These are phyloP conservation scores for Hypericum androsaemum DNA, from an alignment of 345 rosid species.

Conservation along the genomic window DNA sequence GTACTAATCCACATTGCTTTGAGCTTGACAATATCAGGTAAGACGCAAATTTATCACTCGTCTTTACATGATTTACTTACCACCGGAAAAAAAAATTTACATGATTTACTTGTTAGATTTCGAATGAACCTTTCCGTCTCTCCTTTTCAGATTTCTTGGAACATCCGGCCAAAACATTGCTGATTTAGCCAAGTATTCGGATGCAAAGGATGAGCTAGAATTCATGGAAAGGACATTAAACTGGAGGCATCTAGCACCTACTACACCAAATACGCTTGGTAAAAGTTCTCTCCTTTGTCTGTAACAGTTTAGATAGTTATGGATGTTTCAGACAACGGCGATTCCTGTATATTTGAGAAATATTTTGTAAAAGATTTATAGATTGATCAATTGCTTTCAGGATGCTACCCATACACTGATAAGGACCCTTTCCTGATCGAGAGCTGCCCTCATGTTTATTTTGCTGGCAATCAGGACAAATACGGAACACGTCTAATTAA, in stretches of 20 bases:
- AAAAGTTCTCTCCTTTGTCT: slow-evolving; percentile 4
- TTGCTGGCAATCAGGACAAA: slow-evolving; percentile 73
- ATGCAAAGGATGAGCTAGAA: slow-evolving; percentile 68
- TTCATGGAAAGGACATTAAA: slow-evolving; percentile 82
- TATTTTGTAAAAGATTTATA: slow-evolving; percentile 10
- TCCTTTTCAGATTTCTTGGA: slow-evolving; percentile 72
- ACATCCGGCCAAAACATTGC: slow-evolving; percentile 98
- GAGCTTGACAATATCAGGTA: slow-evolving; percentile 80
- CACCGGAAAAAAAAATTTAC: too few relatives aligned
- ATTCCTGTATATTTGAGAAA: too few relatives aligned
- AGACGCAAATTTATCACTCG: slow-evolving; percentile 3
- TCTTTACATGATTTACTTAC: neutral
- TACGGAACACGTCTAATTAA: slow-evolving; percentile 46
- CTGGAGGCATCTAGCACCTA: slow-evolving; percentile 98
- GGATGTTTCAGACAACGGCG: too few relatives aligned
- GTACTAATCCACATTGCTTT: slow-evolving; percentile 93
- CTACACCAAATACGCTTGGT: slow-evolving; percentile 97
- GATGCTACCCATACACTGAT: slow-evolving; percentile 93
- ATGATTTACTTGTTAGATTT: neutral
- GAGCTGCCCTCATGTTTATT: slow-evolving; percentile 91
- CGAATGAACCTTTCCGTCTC: neutral
- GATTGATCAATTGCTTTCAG: slow-evolving; percentile 26
- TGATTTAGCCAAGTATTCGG: slow-evolving; percentile 85
- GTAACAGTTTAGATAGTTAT: slow-evolving; percentile 2
- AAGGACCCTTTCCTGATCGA: slow-evolving; percentile 91